Evolutionary conservation across 192 early-diverging fungal species (phyloP), one percentile per base, ranked within the genome.

Genomic region (Obelidium mucronatum): DNA sequence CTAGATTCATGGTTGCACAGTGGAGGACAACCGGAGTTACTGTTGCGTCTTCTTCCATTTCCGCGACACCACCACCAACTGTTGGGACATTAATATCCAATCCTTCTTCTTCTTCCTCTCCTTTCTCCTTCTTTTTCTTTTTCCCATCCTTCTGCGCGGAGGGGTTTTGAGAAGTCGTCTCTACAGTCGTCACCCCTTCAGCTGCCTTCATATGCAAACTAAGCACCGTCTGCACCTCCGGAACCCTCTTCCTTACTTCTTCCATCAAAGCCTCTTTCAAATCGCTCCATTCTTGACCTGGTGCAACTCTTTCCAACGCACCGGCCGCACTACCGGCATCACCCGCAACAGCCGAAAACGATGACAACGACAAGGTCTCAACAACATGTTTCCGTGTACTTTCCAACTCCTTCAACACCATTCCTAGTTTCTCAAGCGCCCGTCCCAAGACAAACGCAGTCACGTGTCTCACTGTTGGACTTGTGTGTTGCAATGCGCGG

Each of bases 211-310:
- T 62, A 31, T 44, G 39, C 59, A 93, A 72, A 1, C 73, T 80
- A 2, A 92, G 78, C 13, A 94, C 67, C n/a, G 85, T 83, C 36
- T 92, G 90, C 19, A 94, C 78, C 63, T 93, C 93, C 6, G 93
- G 93, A 2, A 93, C 71, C 34, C 92, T 81, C 40, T 87, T 81
- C 36, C 88, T 80, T 34, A 93, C 81, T 37, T 92, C 92, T 33
- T 82, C 77, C n/a, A 69, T 24, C n/a, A 85, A 40, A 4, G 74
- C 61, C 31, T 54, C 59, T 30, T 30, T 48, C 67, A 51, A 74
- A 3, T 37, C 54, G 0, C 13, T 31, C 83, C 80, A 81, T 35
- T 61, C 69, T 35, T 54, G 68, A 1, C 52, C 70, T 37, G 59
- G 62, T 2, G 39, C 67, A 6, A 8, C 36, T n/a, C n/a, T n/a